Evolutionary conservation across 371 early-diverging fungal genomes (phyloP), one percentile per base, ranked within the genome.

Genomic region (Lichtheimia ramosa): DNA sequence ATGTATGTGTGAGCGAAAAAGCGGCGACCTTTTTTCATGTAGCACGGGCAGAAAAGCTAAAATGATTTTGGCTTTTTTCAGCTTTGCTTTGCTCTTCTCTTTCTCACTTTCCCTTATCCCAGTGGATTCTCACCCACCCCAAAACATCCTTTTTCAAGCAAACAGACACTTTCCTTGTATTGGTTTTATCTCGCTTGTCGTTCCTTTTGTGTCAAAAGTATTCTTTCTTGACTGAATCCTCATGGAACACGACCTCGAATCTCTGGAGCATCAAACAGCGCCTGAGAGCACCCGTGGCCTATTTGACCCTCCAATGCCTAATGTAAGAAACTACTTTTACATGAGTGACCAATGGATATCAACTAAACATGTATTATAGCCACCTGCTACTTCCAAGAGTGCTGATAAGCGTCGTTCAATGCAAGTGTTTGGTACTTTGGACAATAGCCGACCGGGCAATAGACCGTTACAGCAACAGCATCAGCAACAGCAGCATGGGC

Each of bases 221-320:
- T 16, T 25, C 23, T 14, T n/a, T 27, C 27, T 18, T 42, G 48
- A 62, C 61, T 63, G 41, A 46, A 61, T 68, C 67, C 52, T 51
- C 60, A 58, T 62, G 62, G 64, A 68, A 56, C 52, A 65, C 56
- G 58, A 65, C 52, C 68, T 71, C 64, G 77, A 76, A 55, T 67
- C 73, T 20, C 42, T 74, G 65, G 74, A 77, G 55, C 77, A 81
- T n/a, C 77, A 81, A 68, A 77, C 81, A 16, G 81, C 81, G 39
- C 81, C 81, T 16, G 81, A 81, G 63, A 77, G 77, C 54, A 80
- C 80, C 41, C 68, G 81, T 48, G 81, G 81, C 48, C 64, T 81
- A 48, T 81, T 81, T 65, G 81, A 81, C 71, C 48, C 70, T 28
- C 74, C 70, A 25, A 69, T 63, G 54, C 66, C 63, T 23, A 64